Percentiles rank a stretch among this genome's conserved stretches.
Evolutionary conservation across 1,284 basidiomycete genomes (phyloP).

Genomic region (Quambalaria eucalypti): DNA sequence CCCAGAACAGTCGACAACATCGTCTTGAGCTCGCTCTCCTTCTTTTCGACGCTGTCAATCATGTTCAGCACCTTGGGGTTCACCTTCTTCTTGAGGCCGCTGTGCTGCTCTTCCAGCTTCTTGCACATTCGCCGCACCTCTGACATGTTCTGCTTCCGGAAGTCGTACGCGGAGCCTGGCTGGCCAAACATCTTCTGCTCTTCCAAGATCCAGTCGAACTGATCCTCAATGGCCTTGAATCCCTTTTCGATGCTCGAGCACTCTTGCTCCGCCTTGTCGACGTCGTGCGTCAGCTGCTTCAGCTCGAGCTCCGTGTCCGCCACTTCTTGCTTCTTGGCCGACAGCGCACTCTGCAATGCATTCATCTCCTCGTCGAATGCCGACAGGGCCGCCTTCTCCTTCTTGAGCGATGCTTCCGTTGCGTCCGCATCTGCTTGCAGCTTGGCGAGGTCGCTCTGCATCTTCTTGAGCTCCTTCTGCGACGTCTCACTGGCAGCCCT

Average conservation of each 20-base stretch:
- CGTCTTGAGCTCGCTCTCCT: slow-evolving; percentile 73
- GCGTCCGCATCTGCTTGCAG: slow-evolving; percentile 55
- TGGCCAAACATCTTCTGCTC: slow-evolving; percentile 85
- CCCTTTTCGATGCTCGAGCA: slow-evolving; percentile 35
- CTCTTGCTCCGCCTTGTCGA: slow-evolving; percentile 52
- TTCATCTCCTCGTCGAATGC: slow-evolving; percentile 81
- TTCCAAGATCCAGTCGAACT: slow-evolving; percentile 77
- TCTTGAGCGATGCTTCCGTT: slow-evolving; percentile 64
- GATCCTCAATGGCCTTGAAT: slow-evolving; percentile 60
- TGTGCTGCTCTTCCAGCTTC: slow-evolving; percentile 71
- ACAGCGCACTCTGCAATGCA: slow-evolving; percentile 69
- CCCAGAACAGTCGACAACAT: slow-evolving; percentile 81
- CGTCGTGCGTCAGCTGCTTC: slow-evolving; percentile 56
- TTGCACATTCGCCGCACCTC: slow-evolving; percentile 61
- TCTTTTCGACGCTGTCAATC: slow-evolving; percentile 94
- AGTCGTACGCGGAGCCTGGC: slow-evolving; percentile 73
- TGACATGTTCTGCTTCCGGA: slow-evolving; percentile 61
- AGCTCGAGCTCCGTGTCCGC: slow-evolving; percentile 63
- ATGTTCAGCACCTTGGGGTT: slow-evolving; percentile 92
- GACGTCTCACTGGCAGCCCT: slow-evolving; percentile 57
- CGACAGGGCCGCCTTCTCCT: slow-evolving; percentile 74
- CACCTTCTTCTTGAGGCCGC: slow-evolving; percentile 84
- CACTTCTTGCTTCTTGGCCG: slow-evolving; percentile 68
- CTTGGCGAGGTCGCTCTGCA: slow-evolving; percentile 55
- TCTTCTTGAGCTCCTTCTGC: slow-evolving; percentile 59